A percentile compares a stretch with the other conserved stretches of the same genome.
Evolutionary conservation across 2,329 filamentous ascomycete species (phyloP).

Genomic region (Fusarium tanahbumbuense): DNA sequence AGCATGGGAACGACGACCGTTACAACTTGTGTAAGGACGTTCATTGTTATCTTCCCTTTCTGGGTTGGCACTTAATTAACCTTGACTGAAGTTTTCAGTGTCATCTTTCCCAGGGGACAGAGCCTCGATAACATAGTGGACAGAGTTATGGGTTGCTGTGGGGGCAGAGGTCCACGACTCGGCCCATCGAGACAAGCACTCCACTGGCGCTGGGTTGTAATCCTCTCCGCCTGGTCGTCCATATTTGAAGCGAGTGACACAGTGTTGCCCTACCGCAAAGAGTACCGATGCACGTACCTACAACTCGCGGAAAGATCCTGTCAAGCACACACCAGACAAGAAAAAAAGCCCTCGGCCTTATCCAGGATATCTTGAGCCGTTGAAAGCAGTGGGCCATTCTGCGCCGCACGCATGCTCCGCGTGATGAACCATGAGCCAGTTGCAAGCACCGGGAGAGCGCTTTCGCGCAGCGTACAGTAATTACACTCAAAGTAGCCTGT

Average conservation of each 20-base stretch:
- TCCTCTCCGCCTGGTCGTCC: constrained; percentile 22
- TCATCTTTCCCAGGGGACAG: constrained; percentile 9
- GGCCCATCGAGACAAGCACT: constrained; percentile 26
- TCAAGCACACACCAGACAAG: constrained; percentile 10
- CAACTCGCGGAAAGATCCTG: constrained; percentile 33
- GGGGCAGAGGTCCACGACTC: constrained; percentile 33
- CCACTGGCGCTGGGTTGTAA: constrained; percentile 11
- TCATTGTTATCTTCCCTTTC: constrained; percentile 20
- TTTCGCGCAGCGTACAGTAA: background rate
- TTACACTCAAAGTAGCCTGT: background rate
- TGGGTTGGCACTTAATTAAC: constrained; percentile 26
- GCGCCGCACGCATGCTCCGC: constrained; percentile 44
- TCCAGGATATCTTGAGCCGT: constrained; percentile 41
- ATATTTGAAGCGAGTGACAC: constrained; percentile 38
- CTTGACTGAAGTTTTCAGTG: constrained; percentile 8
- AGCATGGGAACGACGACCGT: constrained; percentile 28
- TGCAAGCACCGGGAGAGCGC: constrained; percentile 6
- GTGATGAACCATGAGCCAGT: constrained; percentile 43
- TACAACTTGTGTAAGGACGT: constrained; percentile 34
- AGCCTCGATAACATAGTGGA: constrained; percentile 8
- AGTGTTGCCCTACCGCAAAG: constrained; percentile 36
- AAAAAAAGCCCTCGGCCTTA: constrained; percentile 16
- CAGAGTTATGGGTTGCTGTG: constrained; percentile 22
- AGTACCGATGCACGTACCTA: constrained; percentile 17
- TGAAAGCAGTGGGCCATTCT: constrained; percentile 43